phyloP scores from a whole-genome alignment of 148 eudicot species.

The Silene latifolia region DNA sequence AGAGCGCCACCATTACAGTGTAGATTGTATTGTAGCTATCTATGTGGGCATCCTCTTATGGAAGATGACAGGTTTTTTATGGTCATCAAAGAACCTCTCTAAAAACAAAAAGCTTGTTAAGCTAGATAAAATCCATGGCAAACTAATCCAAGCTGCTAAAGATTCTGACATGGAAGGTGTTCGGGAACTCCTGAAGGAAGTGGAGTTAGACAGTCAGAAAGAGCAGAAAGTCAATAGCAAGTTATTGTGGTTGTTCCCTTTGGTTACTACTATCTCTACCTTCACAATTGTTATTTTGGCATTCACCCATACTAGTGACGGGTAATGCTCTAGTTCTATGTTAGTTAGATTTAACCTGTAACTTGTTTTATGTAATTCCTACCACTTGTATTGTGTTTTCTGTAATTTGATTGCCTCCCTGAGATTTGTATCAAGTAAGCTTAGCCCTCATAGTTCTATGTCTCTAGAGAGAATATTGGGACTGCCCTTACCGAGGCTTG shows the following conservation, averaged over 20 bases:
- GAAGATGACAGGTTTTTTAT: constrained; percentile 82
- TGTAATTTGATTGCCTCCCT: neutral
- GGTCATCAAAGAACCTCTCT: constrained; percentile 48
- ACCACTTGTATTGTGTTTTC: constrained; percentile 1
- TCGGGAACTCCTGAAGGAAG: constrained; percentile 66
- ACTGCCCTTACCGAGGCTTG: neutral
- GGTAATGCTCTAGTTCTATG: constrained; percentile 26
- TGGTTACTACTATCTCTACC: constrained; percentile 56
- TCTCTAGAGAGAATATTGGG: neutral
- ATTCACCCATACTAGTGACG: constrained; percentile 61
- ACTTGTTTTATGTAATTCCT: neutral
- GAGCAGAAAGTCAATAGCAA: constrained; percentile 27
- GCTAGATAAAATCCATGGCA: constrained; percentile 67
- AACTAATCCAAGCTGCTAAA: constrained; percentile 80
- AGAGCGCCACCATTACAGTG: constrained; percentile 90
- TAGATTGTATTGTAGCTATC: constrained; percentile 82
- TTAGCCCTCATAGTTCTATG: neutral
- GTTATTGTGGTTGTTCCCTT: constrained; percentile 67
- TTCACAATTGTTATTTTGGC: constrained; percentile 71
- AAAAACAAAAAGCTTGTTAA: constrained; percentile 43
- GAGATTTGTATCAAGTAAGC: constrained; percentile 4
- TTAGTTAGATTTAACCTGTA: neutral
- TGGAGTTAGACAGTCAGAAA: constrained; percentile 37
- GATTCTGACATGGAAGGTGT: constrained; percentile 77
- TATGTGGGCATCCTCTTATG: constrained; percentile 87